These are phyloP conservation scores for Baudoinia panamericana DNA, from an alignment of 495 filamentous ascomycete genomes.

Conservation along the genomic window DNA sequence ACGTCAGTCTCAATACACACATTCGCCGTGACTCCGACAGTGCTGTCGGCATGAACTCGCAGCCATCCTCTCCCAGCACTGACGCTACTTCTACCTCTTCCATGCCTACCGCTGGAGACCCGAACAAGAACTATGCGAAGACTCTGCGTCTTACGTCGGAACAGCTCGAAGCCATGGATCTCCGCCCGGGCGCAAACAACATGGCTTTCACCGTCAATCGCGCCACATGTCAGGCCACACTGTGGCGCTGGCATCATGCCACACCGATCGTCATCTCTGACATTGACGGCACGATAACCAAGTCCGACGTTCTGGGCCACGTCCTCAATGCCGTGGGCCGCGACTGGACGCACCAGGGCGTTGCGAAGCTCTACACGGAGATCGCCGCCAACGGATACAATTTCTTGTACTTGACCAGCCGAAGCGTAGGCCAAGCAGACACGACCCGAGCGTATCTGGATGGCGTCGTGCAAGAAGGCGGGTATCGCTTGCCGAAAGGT, in stretches of 20 bases:
- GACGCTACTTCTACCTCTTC: constrained; percentile 26
- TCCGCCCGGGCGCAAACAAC: constrained; percentile 73
- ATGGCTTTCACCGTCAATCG: constrained; percentile 96
- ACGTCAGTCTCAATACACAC: constrained; percentile 22
- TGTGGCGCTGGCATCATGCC: constrained; percentile 86
- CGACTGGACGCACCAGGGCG: constrained; percentile 94
- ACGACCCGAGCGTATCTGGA: constrained; percentile 81
- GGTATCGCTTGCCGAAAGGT: constrained; percentile 68
- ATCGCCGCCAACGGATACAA: constrained; percentile 96
- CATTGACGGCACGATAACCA: constrained; percentile 98
- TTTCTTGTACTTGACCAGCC: constrained; percentile 92
- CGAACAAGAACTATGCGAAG: constrained; percentile 82
- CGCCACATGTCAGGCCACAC: constrained; percentile 77
- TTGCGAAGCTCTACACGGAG: constrained; percentile 93
- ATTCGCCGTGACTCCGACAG: constrained; percentile 34
- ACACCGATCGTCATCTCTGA: constrained; percentile 93
- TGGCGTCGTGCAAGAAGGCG: constrained; percentile 72
- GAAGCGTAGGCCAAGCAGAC: constrained; percentile 87
- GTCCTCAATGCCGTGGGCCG: constrained; percentile 95
- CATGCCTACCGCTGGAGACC: constrained; percentile 43
- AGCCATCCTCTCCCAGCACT: constrained; percentile 63
- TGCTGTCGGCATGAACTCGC: constrained; percentile 53
- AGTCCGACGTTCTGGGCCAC: constrained; percentile 95
- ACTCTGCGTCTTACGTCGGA: constrained; percentile 92
- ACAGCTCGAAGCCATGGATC: constrained; percentile 73